phyloP scores from a whole-genome alignment of 2,329 filamentous ascomycete species.

The Hypoxylon sp. region DNA sequence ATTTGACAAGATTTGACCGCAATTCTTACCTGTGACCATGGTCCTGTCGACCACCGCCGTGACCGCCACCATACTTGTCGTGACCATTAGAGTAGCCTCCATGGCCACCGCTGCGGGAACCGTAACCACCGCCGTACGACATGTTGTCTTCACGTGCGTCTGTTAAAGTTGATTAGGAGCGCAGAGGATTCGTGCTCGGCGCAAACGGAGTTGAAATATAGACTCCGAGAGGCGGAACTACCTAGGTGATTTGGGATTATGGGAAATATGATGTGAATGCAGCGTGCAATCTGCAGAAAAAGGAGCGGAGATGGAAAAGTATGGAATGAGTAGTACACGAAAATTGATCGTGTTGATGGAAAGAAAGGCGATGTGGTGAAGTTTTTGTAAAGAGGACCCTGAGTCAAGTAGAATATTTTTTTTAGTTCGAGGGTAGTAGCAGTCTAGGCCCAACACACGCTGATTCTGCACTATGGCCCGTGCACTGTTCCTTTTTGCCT shows the following conservation, averaged over 20 bases:
- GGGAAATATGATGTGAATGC: constrained; percentile 22
- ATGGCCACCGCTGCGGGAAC: constrained; percentile 60
- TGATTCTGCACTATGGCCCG: constrained; percentile 26
- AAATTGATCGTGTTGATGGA: constrained; percentile 43
- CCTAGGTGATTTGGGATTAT: constrained; percentile 18
- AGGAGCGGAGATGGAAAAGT: constrained; percentile 48
- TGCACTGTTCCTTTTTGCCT: constrained; percentile 33
- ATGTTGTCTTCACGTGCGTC: constrained; percentile 60
- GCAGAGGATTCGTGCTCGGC: constrained; percentile 43
- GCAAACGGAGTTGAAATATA: constrained; percentile 37
- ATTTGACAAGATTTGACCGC: constrained; percentile 1
- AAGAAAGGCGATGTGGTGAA: constrained; percentile 42
- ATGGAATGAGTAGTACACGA: constrained; percentile 34
- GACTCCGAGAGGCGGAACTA: background rate
- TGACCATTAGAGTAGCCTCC: constrained; percentile 52
- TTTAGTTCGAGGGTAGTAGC: constrained; percentile 42
- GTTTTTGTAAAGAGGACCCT: constrained; percentile 50
- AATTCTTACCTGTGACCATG: constrained; percentile 56
- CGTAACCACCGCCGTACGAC: constrained; percentile 75
- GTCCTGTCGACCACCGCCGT: constrained; percentile 59
- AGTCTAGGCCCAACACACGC: constrained; percentile 42
- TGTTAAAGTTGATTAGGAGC: constrained; percentile 30
- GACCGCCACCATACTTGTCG: constrained; percentile 48
- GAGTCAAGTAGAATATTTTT: constrained; percentile 45
- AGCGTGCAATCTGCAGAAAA: constrained; percentile 51